Percentiles rank a stretch among this genome's conserved stretches.
phyloP scores from a whole-genome alignment of 768 basidiomycete genomes.

The Grammothele lineata region DNA sequence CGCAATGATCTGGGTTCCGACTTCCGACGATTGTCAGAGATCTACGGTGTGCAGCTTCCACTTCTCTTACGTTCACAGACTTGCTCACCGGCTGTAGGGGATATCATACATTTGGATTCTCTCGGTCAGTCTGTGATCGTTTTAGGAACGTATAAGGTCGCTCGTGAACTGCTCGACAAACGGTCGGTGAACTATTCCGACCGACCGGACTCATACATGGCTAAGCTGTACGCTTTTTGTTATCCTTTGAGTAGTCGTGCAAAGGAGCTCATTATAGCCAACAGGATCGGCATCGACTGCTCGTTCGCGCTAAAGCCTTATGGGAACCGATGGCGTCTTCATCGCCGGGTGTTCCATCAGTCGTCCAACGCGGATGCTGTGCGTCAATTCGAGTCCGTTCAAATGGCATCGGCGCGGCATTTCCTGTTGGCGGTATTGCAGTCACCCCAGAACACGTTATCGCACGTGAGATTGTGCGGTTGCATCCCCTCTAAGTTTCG shows the following conservation, averaged over 20 bases:
- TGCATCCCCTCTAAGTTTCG: too few species aligned
- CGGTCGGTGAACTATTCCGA: conserved; percentile 23
- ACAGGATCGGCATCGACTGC: neutral
- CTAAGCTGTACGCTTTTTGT: neutral
- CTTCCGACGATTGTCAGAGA: too few species aligned
- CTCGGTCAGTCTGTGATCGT: conserved; percentile 27
- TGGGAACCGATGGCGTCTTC: neutral
- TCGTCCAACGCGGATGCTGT: neutral
- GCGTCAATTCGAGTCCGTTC: neutral
- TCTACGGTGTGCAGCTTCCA: too few species aligned
- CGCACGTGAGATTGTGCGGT: neutral
- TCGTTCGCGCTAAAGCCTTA: neutral
- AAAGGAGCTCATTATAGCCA: too few species aligned
- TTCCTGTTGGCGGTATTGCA: neutral
- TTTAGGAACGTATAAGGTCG: conserved; percentile 22
- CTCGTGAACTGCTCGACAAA: conserved; percentile 27
- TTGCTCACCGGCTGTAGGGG: too few species aligned
- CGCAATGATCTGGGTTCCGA: too few species aligned
- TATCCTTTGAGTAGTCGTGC: too few species aligned
- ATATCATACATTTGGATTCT: too few species aligned
- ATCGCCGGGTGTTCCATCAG: neutral
- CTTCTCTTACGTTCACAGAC: too few species aligned
- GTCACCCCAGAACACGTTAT: too few species aligned
- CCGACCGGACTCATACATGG: conserved; percentile 18
- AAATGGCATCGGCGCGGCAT: neutral